Percentiles rank a stretch among this genome's conserved stretches.
phyloP scores from a whole-genome alignment of 805 yeast species.

The Saturnispora mendoncae region DNA sequence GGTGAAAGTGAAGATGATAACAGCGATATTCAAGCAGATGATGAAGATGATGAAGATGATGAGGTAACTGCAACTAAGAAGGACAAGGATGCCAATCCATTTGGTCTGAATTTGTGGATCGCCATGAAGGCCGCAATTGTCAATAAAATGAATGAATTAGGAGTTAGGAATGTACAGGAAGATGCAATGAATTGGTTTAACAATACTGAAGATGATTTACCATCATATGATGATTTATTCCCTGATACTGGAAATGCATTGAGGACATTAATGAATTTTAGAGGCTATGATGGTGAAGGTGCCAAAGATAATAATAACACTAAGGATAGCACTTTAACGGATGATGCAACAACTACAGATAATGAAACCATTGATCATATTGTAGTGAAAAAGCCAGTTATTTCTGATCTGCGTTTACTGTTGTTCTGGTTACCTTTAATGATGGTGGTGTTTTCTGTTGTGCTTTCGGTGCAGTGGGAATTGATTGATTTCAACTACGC shows the following conservation, averaged over 20 bases:
- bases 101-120: slow-evolving; percentile 24
- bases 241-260: slow-evolving; percentile 37
- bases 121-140: slow-evolving; percentile 25
- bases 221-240: slow-evolving; percentile 68
- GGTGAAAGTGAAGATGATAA: slow-evolving; percentile 11
- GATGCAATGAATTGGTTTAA: slow-evolving; percentile 4
- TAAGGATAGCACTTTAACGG: not conserved
- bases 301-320: slow-evolving; percentile 8
- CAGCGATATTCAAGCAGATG: slow-evolving; percentile 9
- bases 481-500: slow-evolving; percentile 1
- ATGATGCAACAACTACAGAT: not conserved
- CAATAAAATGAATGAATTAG: slow-evolving; percentile 13
- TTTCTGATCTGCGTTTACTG: slow-evolving; percentile 73
- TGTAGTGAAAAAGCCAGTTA: slow-evolving; percentile 35
- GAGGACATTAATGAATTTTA: slow-evolving; percentile 24
- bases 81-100: slow-evolving; percentile 14
- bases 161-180: slow-evolving; percentile 7
- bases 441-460: slow-evolving; percentile 41
- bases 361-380: slow-evolving; percentile 7
- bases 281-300: slow-evolving; percentile 17
- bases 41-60: slow-evolving; percentile 12
- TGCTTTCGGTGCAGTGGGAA: slow-evolving; percentile 22
- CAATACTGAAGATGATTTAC: slow-evolving; percentile 34
- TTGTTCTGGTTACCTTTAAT: slow-evolving; percentile 87
- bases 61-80: not conserved